Evolutionary conservation across 2,329 filamentous ascomycete genomes (phyloP), one percentile per base, ranked within the genome.

Genomic region (Pyricularia sp.): DNA sequence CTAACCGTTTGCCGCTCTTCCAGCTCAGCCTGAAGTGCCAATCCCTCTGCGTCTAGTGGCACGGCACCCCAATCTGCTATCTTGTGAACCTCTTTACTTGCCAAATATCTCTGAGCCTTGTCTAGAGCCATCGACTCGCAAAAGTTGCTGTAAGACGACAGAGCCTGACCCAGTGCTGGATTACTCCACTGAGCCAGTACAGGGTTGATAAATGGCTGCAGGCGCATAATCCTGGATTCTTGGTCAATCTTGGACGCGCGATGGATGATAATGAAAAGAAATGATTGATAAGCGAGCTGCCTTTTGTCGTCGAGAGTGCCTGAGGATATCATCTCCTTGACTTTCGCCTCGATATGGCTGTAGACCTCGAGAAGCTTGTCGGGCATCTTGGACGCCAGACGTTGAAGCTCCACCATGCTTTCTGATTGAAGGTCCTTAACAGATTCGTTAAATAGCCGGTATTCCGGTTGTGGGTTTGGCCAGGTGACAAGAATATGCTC

Each of bases 191-290:
- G 84, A 33, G 85, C 79, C 69, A 88, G 88, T 28, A 97, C 86
- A 1, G 93, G 91, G n/a, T 88, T 82, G 62, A 97, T 82, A 73
- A 97, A 96, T 16, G 84, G 82, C 65, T 85, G 79, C 33, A 99
- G 79, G 66, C 91, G 88, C 65, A 85, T 80, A 64, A 93, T 81
- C 66, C 93, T 89, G 44, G 85, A 77, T n/a, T 81, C 80, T 22
- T 83, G 81, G 68, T 96, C 88, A 40, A 97, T 82, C 59, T 86
- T 87, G 26, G 82, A 87, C 44, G 91, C 87, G 66, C 94, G 91
- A 75, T 97, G 93, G 70, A 94, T 88, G 67, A 99, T 94, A 66
- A 96, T 94, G 73, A 99, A 96, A 0, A 97, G 81, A 68, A 97
- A 93, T 10, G 92, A 93, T 70, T 87, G 90, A 71, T 96, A 93